Conservation (phyloP, 2,329 filamentous ascomycete species). For the Blumeria hordei region DNA sequence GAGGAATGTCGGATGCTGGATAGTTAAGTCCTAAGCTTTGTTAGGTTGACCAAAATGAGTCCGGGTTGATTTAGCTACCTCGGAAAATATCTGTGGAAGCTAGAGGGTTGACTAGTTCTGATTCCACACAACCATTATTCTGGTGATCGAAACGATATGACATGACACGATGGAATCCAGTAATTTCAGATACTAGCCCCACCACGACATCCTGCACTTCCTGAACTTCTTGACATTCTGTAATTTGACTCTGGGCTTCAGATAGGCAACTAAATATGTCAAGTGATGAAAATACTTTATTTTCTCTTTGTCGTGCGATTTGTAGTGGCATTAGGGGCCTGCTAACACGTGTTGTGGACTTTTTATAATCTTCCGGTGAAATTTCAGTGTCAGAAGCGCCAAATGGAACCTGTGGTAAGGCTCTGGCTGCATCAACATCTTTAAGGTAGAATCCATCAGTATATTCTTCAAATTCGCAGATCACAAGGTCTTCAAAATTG, state of each 20-base stretch:
- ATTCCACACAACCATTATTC: conserved; percentile 12
- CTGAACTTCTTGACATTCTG: conserved; percentile 4
- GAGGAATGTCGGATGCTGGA: conserved; percentile 64
- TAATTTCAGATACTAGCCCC: conserved; percentile 9
- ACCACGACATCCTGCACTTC: conserved; percentile 7
- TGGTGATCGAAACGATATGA: conserved; percentile 9
- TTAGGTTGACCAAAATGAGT: background rate
- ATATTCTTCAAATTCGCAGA: conserved; percentile 10
- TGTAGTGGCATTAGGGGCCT: conserved; percentile 6
- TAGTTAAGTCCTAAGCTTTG: conserved; percentile 26
- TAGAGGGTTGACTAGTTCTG: conserved; percentile 8
- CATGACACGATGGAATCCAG: conserved; percentile 11
- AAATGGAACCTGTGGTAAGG: conserved; percentile 4
- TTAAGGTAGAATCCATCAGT: conserved; percentile 6
- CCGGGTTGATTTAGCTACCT: background rate
- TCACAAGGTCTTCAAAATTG: conserved; percentile 6
- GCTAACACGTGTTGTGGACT: conserved; percentile 7
- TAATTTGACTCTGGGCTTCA: conserved; percentile 8
- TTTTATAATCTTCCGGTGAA: conserved; percentile 5
- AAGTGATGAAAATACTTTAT: conserved; percentile 6
- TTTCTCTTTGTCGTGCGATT: conserved; percentile 5
- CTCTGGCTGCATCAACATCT: conserved; percentile 2
- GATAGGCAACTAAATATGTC: conserved; percentile 10
- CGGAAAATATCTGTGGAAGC: conserved; percentile 8
- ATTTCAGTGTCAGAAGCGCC: conserved; percentile 3